These are phyloP conservation scores for Euphorbia pulcherrima DNA, from an alignment of 345 rosid genomes.

Conservation along the genomic window DNA sequence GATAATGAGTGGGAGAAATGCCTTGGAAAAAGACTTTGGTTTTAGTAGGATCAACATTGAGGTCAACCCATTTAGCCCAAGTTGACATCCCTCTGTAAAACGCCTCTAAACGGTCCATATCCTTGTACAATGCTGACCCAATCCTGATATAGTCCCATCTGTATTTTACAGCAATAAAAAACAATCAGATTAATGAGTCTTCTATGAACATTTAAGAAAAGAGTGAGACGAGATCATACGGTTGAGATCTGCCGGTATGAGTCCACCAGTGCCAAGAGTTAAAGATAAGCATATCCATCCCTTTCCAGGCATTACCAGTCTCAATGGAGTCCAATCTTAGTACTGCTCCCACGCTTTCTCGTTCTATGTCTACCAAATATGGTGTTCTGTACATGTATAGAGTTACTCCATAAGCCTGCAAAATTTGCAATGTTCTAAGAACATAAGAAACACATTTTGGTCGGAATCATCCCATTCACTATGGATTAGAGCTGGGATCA, in stretches of 20 bases:
- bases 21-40: conserved; percentile 91
- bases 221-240: conserved; percentile 32
- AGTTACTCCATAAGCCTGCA: conserved; percentile 69
- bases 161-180: background rate
- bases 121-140: conserved; percentile 41
- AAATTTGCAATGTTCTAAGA: background rate
- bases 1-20: conserved; percentile 87
- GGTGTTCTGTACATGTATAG: conserved; percentile 70
- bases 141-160: conserved; percentile 83
- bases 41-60: conserved; percentile 50
- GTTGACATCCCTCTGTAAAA: conserved; percentile 65
- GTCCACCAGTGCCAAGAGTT: conserved; percentile 99
- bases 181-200: background rate
- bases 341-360: conserved; percentile 56
- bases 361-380: conserved; percentile 68
- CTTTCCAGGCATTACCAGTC: conserved; percentile 66
- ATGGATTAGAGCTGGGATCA: too few relatives aligned
- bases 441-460: background rate
- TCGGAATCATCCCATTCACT: too few relatives aligned
- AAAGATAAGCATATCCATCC: conserved; percentile 79
- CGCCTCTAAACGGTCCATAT: conserved; percentile 80
- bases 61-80: conserved; percentile 84
- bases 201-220: background rate
- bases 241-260: conserved; percentile 63
- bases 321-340: conserved; percentile 57